Evolutionary conservation across 1,284 basidiomycete genomes (phyloP), one percentile per base, ranked within the genome.

Genomic region (Melanopsichium pennsylvanicum): DNA sequence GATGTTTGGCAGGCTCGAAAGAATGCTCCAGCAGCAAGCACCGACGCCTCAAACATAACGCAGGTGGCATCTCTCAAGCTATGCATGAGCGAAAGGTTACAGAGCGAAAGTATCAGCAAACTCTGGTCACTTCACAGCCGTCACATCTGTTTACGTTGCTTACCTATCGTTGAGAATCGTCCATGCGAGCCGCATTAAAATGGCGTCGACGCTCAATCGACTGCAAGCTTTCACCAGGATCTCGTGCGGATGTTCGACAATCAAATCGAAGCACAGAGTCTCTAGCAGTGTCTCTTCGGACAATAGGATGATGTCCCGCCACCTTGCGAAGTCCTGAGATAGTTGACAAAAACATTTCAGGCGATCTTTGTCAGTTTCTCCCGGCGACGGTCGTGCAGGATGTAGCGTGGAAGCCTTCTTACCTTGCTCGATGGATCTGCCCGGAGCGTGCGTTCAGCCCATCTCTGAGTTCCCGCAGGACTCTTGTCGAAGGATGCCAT

Each of bases 261-360:
- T 86, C 77, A 94, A 89, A 81, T 96, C 93, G 78, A 96, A 96
- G 83, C 92, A 95, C 5, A 96, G 84, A 0, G 90, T 89, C 74
- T 93, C 92, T 7, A 96, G 84, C 0, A 93, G 84, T 18, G 88
- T 86, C 82, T 94, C 92, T 80, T 96, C 93, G 1, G 88, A 88
- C 18, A 87, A 82, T 2, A 95, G 83, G 45, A 96, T 92, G 1
- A 85, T 58, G 85, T 39, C 85, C 83, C 80, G 90, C 90, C 82
- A 88, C 88, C 72, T 86, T 83, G 40, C 58, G 32, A 57, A 77
- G 32, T 77, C 76, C 62, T 76, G 56, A 15, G 9, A 22, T 29
- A 1, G 15, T 0, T 29, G 18, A 15, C n/a, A n/a, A n/a, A n/a
- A n/a, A n/a, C n/a, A n/a, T n/a, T n/a, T n/a, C n/a, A n/a, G n/a